These are phyloP conservation scores for Conticribra guillardii DNA, from an alignment of 108 stramenopile genomes.

Conservation along the genomic window DNA sequence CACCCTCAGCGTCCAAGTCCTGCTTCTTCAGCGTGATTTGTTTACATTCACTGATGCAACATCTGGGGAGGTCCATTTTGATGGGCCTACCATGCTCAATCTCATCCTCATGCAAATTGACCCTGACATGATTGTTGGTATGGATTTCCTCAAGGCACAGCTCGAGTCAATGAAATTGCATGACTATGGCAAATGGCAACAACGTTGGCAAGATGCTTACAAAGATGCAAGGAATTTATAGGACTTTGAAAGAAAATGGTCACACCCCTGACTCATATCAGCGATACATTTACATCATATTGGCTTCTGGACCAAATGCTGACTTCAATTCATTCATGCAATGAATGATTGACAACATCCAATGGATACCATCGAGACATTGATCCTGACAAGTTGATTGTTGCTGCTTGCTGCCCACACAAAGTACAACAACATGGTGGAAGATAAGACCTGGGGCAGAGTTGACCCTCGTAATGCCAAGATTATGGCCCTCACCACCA, in stretches of 20 bases:
- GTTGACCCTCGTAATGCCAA: not conserved
- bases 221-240: too few species aligned
- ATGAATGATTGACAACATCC: not conserved
- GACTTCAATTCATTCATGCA: too few species aligned
- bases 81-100: slow-evolving; percentile 7
- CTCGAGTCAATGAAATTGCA: too few species aligned
- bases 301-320: slow-evolving; percentile 7
- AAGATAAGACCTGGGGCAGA: too few species aligned
- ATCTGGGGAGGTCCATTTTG: too few species aligned
- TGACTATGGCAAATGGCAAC: not conserved
- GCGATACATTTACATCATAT: not conserved
- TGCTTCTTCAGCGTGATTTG: not conserved
- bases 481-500: not conserved
- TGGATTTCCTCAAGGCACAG: too few species aligned
- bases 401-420: not conserved
- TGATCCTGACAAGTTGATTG: not conserved
- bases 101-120: not conserved
- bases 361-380: not conserved
- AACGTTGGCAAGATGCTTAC: not conserved
- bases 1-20: too few species aligned
- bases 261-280: too few species aligned
- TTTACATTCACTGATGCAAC: too few species aligned
- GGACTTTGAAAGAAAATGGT: too few species aligned
- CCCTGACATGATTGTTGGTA: slow-evolving; percentile 2
- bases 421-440: not conserved